Conservation (phyloP, 2,329 filamentous ascomycete species). For the Trichoderma sp. region DNA sequence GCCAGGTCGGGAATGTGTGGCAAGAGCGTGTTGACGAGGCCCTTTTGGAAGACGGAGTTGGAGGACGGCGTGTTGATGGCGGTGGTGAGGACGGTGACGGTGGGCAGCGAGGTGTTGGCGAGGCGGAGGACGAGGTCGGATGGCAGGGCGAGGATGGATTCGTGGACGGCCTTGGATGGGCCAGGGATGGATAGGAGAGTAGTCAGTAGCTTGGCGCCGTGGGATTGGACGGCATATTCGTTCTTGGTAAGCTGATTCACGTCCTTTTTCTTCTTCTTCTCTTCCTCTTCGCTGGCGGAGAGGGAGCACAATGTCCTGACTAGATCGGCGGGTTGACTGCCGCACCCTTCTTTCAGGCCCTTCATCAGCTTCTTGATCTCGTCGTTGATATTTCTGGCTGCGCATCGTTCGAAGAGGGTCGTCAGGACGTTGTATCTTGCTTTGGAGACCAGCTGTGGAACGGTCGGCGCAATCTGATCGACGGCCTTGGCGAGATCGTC, state of each 20-base stretch:
- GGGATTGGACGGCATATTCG: conserved; percentile 58
- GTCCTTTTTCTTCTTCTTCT: conserved; percentile 43
- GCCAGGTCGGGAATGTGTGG: conserved; percentile 52
- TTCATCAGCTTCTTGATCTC: conserved; percentile 53
- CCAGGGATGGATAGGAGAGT: conserved; percentile 76
- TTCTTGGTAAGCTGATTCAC: conserved; percentile 54
- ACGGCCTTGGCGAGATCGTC: conserved; percentile 79
- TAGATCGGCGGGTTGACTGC: conserved; percentile 50
- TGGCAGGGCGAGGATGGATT: conserved; percentile 64
- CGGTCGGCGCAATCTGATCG: conserved; percentile 69
- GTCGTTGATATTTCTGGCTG: conserved; percentile 63
- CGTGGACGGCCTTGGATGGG: conserved; percentile 71
- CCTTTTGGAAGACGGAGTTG: conserved; percentile 59
- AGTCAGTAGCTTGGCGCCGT: conserved; percentile 81
- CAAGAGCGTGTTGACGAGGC: conserved; percentile 51
- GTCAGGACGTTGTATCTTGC: conserved; percentile 78
- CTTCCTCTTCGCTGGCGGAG: conserved; percentile 39
- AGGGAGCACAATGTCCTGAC: conserved; percentile 55
- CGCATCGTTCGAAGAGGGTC: conserved; percentile 79
- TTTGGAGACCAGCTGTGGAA: conserved; percentile 72
- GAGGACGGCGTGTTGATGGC: conserved; percentile 52
- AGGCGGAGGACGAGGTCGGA: conserved; percentile 62
- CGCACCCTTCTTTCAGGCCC: conserved; percentile 53
- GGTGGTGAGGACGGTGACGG: conserved; percentile 53
- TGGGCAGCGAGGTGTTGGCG: conserved; percentile 57